Conservation (phyloP, 441 rosid species). For the Erodium trifolium region DNA sequence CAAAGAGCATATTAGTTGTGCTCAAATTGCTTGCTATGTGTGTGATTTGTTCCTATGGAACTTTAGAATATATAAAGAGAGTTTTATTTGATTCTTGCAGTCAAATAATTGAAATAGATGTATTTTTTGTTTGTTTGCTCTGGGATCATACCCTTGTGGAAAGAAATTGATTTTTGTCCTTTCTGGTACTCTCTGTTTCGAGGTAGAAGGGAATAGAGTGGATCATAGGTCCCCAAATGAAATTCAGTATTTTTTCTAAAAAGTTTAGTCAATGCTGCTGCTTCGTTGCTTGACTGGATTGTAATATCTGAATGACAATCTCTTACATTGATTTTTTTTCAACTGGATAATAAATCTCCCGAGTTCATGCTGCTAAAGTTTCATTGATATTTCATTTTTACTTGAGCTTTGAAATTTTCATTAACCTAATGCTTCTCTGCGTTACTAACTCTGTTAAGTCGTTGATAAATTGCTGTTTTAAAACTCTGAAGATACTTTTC, state of each 20-base stretch:
- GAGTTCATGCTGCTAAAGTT: neutral
- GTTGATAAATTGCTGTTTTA: constrained; percentile 14
- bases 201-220: neutral
- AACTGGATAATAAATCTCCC: neutral
- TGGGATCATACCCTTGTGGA: neutral
- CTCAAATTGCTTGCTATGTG: neutral
- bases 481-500: constrained; percentile 41
- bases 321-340: neutral
- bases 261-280: neutral
- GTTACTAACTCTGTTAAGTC: neutral
- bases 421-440: neutral
- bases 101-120: neutral
- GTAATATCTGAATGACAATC: neutral
- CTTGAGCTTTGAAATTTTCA: neutral
- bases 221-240: neutral
- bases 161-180: neutral
- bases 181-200: neutral
- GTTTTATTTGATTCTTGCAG: neutral
- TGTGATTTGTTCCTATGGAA: neutral
- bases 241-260: neutral
- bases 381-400: neutral
- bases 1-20: neutral
- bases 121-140: neutral
- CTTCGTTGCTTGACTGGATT: neutral
- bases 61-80: neutral